Evolutionary conservation across 495 filamentous ascomycete genomes (phyloP), one percentile per base, ranked within the genome.

Genomic region (Amniculicola lignicola): DNA sequence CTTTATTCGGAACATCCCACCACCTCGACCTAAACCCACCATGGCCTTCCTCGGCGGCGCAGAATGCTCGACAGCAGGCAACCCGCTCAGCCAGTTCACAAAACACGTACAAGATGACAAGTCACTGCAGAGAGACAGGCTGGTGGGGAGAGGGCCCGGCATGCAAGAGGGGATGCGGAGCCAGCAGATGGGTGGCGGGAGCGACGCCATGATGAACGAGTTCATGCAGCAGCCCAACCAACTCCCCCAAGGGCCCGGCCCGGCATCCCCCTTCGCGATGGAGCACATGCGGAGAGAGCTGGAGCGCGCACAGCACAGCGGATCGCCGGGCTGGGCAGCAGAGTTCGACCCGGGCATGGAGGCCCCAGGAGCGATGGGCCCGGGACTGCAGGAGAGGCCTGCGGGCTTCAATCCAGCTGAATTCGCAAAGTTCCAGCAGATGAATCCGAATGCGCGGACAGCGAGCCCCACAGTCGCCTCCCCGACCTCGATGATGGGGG

Each of bases 11-110:
- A n/a, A 33, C 29, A n/a, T 7, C 29, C 7, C 29, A 33, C 29
- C 7, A 33, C 29, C 29, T n/a, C 29, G 29, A 7, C 29, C 29
- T 33, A n/a, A 41, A 40, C 28, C 31, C 31, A 48, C 23, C 59
- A 96, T 96, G 93, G 94, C 90, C 19, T 96, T 98, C 69, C 79
- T 96, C 59, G 88, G 88, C 72, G 92, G 92, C 62, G 88, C 90
- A 61, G 93, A 97, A 73, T 98, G 93, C 78, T 97, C 93, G 41
- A 96, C 93, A 36, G 90, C 88, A 48, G 89, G 84, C 65, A 98
- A 97, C 72, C 94, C 94, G 49, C 84, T 98, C 53, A 89, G 86
- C 64, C 94, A 96, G 79, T 95, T 98, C 69, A 86, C 88, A 24
- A 98, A 97, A 69, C 89, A 95, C 68, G 87, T 90, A 46, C 84